A percentile compares a stretch with the other conserved stretches of the same genome.
Conservation (phyloP, 73 alveolate genomes). For the Breviolum minutum region DNA sequence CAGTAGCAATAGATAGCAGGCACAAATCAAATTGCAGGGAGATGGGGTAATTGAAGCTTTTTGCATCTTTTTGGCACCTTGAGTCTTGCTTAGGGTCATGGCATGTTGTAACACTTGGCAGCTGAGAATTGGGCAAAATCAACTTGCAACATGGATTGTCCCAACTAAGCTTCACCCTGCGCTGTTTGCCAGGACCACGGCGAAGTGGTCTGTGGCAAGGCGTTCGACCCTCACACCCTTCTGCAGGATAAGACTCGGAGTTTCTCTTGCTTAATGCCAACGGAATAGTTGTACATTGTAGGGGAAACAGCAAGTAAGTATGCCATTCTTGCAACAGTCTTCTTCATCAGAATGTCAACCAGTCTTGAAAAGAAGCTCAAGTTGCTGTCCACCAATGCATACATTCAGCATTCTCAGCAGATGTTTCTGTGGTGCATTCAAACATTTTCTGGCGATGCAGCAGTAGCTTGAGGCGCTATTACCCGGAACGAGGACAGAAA, state of each 20-base stretch:
- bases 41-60: too few species aligned
- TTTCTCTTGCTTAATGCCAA: too few species aligned
- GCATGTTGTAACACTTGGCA: too few species aligned
- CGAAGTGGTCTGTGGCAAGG: conserved; percentile 33
- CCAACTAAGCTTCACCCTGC: not conserved
- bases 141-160: too few species aligned
- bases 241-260: too few species aligned
- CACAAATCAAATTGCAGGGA: too few species aligned
- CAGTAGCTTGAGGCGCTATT: not conserved
- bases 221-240: not conserved
- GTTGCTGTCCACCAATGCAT: not conserved
- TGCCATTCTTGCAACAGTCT: not conserved
- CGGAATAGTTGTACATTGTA: not conserved
- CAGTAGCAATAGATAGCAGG: not conserved
- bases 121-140: not conserved
- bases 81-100: too few species aligned
- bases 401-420: not conserved
- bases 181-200: not conserved
- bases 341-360: too few species aligned
- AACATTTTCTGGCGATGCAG: not conserved
- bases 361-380: not conserved
- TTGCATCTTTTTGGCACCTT: too few species aligned
- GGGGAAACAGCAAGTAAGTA: not conserved
- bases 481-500: not conserved
- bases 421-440: not conserved